phyloP scores from a whole-genome alignment of 768 basidiomycete genomes.

The Termitomyces sp. region DNA sequence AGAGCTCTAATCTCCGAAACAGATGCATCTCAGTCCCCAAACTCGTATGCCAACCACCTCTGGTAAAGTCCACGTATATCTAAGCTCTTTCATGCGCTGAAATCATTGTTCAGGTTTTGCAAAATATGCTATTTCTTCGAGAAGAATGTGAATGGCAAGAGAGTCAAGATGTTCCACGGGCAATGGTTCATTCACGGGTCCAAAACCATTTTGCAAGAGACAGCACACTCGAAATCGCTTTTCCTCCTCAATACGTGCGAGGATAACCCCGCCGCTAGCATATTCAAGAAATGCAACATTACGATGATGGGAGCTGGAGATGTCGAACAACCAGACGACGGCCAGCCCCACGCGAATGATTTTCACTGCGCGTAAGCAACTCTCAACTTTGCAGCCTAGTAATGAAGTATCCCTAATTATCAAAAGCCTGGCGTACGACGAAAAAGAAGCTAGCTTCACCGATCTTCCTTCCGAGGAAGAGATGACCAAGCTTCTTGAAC shows the following conservation, averaged over 20 bases:
- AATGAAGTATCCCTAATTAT: neutral
- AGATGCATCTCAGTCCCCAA: constrained; percentile 43
- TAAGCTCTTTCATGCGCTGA: neutral
- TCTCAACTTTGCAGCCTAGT: neutral
- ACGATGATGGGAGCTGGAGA: constrained; percentile 37
- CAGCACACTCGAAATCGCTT: constrained; percentile 58
- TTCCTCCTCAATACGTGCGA: constrained; percentile 57
- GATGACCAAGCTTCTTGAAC: constrained; percentile 22
- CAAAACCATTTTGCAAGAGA: constrained; percentile 64
- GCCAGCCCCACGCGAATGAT: constrained; percentile 34
- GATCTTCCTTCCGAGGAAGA: constrained; percentile 37
- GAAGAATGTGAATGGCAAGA: constrained; percentile 19
- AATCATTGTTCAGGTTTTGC: constrained; percentile 53
- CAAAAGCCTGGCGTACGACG: constrained; percentile 50
- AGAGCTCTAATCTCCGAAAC: constrained; percentile 38
- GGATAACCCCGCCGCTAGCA: constrained; percentile 49
- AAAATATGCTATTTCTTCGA: constrained; percentile 66
- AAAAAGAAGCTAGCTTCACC: constrained; percentile 41
- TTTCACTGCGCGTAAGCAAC: constrained; percentile 56
- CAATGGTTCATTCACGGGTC: constrained; percentile 71
- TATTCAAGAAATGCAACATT: constrained; percentile 57
- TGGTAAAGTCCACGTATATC: constrained; percentile 44
- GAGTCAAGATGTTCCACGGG: constrained; percentile 58
- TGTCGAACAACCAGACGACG: constrained; percentile 45
- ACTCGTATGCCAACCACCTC: constrained; percentile 51